Evolutionary conservation across 2,329 filamentous ascomycete genomes (phyloP), one percentile per base, ranked within the genome.

Genomic region (Dichotomopilus funicola): DNA sequence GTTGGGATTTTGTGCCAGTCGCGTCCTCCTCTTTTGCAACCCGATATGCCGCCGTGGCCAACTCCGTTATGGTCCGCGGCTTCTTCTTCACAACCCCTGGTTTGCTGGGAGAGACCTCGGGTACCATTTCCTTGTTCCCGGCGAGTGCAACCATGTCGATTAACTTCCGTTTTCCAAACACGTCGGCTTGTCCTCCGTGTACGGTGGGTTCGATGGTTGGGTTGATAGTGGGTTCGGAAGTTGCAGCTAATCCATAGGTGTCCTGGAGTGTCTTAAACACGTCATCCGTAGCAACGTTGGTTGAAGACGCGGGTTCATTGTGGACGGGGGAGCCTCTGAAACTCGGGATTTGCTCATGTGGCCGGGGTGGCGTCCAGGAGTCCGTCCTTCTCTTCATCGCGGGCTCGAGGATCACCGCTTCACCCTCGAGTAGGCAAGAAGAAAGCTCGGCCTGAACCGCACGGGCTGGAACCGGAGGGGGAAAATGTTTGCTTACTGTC

Each of bases 31-130:
- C 68, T 4, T 69, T 66, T 2, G 72, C 66, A 31, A 72, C 68
- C 10, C 67, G 67, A 65, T 91, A 94, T 4, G 83, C 82, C 10
- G 88, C 85, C 1, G 85, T 92, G 9, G 89, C 88, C 49, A 88
- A 72, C 42, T 83, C 88, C 0, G 90, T 95, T 55, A 95, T 85
- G 0, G 89, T 95, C 42, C 82, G 83, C 0, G 84, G 72, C 68
- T 87, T 91, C 70, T 88, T 90, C 68, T 82, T 84, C 3, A 78
- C 72, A 5, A 75, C 73, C 61, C 82, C 86, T 27, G 71, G 66
- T 65, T 80, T 82, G 1, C 64, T 60, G 0, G 71, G 71, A 1
- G 71, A 70, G 13, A 64, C 67, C 44, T 66, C 58, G 10, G 55
- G 59, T 1, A 63, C 60, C 6, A 62, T 58, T 45, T 65, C n/a